Evolutionary conservation across 768 basidiomycete species (phyloP), one percentile per base, ranked within the genome.

Genomic region (Psilocybe sp.): DNA sequence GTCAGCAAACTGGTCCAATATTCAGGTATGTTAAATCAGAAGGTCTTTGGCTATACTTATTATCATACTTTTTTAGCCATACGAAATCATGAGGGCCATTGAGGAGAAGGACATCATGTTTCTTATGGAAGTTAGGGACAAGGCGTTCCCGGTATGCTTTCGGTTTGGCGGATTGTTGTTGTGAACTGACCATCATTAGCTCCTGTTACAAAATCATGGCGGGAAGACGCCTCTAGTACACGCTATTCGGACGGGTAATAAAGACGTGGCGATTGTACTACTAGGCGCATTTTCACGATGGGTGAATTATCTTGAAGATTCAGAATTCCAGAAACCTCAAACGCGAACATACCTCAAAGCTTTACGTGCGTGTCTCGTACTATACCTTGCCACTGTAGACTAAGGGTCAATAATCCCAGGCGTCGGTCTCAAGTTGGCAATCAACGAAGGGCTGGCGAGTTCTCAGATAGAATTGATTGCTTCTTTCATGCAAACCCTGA

Each of bases 231-330:
- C 95, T 6, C 80, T 98, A 12, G 79, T 97, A 6, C 92, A 98
- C 62, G 92, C 93, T 1, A 92, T 96, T 78, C 77, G 87, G 18
- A 85, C 89, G 23, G 87, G 89, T 20, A 85, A 92, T 57, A 74
- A 80, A 51, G 93, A 97, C 45, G 81, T 98, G 8, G 88, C 92
- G 3, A 90, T 98, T 52, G 60, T 96, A 4, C 74, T 98, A 2
- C 65, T 97, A 12, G 95, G 95, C 11, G 92, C 95, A 11, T 84
- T 97, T 62, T 94, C 92, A 11, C 82, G 94, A 16, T 96, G 85
- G 74, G 82, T 98, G 47, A 98, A 98, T 64, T 77, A 89, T 60
- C 75, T 97, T 1, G 84, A 89, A 51, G 92, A 92, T 51, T 81
- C 79, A 40, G 91, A 96, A 53, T 77, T 96, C 49, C 74, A 68